phyloP scores from a whole-genome alignment of 768 basidiomycete genomes.

The Leccinum uliginosum region DNA sequence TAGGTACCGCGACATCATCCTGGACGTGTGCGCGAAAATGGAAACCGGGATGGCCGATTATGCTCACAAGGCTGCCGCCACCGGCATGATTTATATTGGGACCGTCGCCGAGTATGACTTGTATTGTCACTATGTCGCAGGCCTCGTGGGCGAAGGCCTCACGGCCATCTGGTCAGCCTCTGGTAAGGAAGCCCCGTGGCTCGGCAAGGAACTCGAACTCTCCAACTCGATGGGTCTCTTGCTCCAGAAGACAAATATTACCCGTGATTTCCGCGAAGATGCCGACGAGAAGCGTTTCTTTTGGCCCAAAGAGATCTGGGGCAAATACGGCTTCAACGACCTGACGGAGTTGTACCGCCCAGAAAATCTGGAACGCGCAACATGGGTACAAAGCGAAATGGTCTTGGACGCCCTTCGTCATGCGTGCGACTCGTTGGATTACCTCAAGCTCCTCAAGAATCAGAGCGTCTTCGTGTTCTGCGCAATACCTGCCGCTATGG shows the following conservation, averaged over 20 bases:
- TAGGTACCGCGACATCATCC: constrained; percentile 75
- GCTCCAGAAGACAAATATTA: constrained; percentile 98
- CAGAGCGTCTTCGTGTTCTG: constrained; percentile 96
- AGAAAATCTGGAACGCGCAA: constrained; percentile 57
- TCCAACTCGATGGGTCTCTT: constrained; percentile 94
- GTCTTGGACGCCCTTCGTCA: constrained; percentile 84
- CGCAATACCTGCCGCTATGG: constrained; percentile 93
- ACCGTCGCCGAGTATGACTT: constrained; percentile 87
- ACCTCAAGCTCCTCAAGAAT: constrained; percentile 79
- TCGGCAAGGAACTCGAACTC: constrained; percentile 79
- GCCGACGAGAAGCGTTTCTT: constrained; percentile 79
- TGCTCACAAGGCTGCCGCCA: constrained; percentile 74
- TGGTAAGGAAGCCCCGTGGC: constrained; percentile 69
- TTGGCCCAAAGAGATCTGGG: constrained; percentile 96
- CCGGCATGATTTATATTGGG: constrained; percentile 64
- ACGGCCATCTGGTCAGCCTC: constrained; percentile 85
- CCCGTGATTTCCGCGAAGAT: constrained; percentile 93
- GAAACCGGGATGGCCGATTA: constrained; percentile 94
- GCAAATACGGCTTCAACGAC: constrained; percentile 65
- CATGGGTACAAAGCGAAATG: constrained; percentile 86
- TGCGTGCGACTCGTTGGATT: constrained; percentile 82
- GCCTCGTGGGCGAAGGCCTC: constrained; percentile 94
- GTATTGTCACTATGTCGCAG: constrained; percentile 98
- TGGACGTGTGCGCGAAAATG: constrained; percentile 86
- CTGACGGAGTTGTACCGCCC: constrained; percentile 63